Conservation (phyloP, 2,329 filamentous ascomycete species). For the Calonectria henricotiae region DNA sequence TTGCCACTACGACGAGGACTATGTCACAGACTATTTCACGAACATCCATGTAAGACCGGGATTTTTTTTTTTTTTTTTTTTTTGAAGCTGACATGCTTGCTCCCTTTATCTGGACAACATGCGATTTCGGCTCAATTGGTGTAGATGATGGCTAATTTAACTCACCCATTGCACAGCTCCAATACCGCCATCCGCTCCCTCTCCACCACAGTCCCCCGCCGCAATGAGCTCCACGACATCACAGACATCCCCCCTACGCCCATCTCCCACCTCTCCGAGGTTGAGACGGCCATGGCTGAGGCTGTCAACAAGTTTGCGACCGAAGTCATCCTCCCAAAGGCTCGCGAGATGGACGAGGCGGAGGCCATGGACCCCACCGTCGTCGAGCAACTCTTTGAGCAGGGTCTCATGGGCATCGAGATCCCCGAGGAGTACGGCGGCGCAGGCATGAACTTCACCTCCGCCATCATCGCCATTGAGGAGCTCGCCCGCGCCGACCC, state of each 20-base stretch:
- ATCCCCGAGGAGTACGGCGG: slow-evolving; percentile 98
- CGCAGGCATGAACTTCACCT: slow-evolving; percentile 98
- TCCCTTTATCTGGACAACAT: not conserved
- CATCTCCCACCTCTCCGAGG: slow-evolving; percentile 93
- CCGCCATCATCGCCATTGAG: slow-evolving; percentile 96
- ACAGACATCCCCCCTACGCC: slow-evolving; percentile 89
- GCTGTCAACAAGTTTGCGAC: slow-evolving; percentile 91
- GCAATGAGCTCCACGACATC: slow-evolving; percentile 72
- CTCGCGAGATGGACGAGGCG: slow-evolving; percentile 97
- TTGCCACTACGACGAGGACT: slow-evolving; percentile 44
- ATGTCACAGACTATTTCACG: slow-evolving; percentile 47
- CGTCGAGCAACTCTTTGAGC: slow-evolving; percentile 96
- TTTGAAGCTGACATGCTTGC: not conserved
- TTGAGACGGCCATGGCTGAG: slow-evolving; percentile 90
- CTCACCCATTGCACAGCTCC: slow-evolving; percentile 33
- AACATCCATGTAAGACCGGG: slow-evolving; percentile 51
- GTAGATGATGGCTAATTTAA: not conserved
- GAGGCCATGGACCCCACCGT: slow-evolving; percentile 92
- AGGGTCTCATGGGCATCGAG: slow-evolving; percentile 97
- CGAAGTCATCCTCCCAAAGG: slow-evolving; percentile 90
- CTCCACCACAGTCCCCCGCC: slow-evolving; percentile 73
- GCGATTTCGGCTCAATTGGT: not conserved
- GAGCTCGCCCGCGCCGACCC: slow-evolving; percentile 95
- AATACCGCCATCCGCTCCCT: slow-evolving; percentile 68
- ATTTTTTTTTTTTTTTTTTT: not conserved